Conservation (phyloP, 2,329 filamentous ascomycete species). For the Sarocladium oryzae region DNA sequence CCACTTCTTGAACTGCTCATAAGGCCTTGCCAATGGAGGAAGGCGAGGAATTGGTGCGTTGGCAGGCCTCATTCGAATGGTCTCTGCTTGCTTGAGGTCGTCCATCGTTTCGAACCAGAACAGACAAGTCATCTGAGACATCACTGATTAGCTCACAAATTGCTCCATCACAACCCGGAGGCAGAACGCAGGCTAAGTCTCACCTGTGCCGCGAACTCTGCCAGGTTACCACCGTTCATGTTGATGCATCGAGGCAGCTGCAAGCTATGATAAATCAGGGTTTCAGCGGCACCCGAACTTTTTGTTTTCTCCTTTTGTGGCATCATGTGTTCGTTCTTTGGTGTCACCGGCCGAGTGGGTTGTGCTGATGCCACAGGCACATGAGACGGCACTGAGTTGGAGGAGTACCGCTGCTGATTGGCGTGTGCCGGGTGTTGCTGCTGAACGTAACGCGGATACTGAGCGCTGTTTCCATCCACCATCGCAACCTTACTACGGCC, state of each 20-base stretch:
- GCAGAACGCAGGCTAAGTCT: too few relatives aligned
- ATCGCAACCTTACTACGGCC: slow-evolving; percentile 23
- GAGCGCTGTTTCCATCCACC: slow-evolving; percentile 27
- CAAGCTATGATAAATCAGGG: slow-evolving; percentile 52
- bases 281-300: slow-evolving; percentile 18
- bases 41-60: slow-evolving; percentile 44
- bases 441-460: slow-evolving; percentile 24
- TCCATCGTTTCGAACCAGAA: slow-evolving; percentile 94
- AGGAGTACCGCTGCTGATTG: background rate
- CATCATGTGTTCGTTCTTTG: background rate
- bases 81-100: slow-evolving; percentile 70
- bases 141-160: background rate
- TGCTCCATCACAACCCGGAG: too few relatives aligned
- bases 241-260: slow-evolving; percentile 73
- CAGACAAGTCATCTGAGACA: slow-evolving; percentile 74
- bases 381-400: slow-evolving; percentile 9
- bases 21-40: slow-evolving; percentile 66
- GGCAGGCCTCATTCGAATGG: slow-evolving; percentile 38
- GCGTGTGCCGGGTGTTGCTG: slow-evolving; percentile 13
- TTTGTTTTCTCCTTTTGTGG: slow-evolving; percentile 9
- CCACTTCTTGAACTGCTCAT: slow-evolving; percentile 84
- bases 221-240: slow-evolving; percentile 65
- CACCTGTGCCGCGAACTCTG: slow-evolving; percentile 80
- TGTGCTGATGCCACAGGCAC: slow-evolving; percentile 13
- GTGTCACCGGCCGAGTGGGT: slow-evolving; percentile 13